phyloP scores from a whole-genome alignment of 2,329 filamentous ascomycete species.

The Eutypa lata region DNA sequence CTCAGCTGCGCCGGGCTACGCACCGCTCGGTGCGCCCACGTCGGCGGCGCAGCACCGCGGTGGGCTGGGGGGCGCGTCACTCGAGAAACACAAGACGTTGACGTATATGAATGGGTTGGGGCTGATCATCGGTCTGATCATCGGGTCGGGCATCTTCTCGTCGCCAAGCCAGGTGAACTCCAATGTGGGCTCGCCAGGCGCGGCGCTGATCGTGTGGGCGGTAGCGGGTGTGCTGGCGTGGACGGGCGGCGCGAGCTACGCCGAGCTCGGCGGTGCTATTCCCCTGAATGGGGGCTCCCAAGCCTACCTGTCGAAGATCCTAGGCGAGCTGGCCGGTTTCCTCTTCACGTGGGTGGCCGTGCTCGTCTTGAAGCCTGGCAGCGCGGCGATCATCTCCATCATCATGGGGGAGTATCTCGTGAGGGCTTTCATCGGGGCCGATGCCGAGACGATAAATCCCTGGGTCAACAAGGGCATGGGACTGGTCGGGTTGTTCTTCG shows the following conservation, averaged over 20 bases:
- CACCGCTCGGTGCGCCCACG: conserved; percentile 76
- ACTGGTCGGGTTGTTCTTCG: conserved; percentile 67
- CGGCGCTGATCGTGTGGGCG: conserved; percentile 85
- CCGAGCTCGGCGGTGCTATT: conserved; percentile 92
- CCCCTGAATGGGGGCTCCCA: conserved; percentile 93
- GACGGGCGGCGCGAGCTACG: conserved; percentile 94
- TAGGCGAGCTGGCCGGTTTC: conserved; percentile 89
- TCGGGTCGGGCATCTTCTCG: conserved; percentile 94
- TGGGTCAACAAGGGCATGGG: conserved; percentile 93
- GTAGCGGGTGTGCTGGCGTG: conserved; percentile 90
- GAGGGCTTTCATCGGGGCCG: conserved; percentile 79
- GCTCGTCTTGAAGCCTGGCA: conserved; percentile 88
- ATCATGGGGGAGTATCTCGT: conserved; percentile 99
- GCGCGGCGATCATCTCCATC: conserved; percentile 90
- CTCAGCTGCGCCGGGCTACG: conserved; percentile 70
- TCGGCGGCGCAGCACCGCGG: conserved; percentile 47
- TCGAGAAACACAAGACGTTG: conserved; percentile 94
- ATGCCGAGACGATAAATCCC: conserved; percentile 72
- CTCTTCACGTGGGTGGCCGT: conserved; percentile 96
- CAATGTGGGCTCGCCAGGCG: conserved; percentile 87
- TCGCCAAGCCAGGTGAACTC: conserved; percentile 89
- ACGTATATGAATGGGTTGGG: conserved; percentile 93
- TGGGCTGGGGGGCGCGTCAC: conserved; percentile 67
- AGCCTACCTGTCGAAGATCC: conserved; percentile 92
- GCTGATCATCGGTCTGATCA: conserved; percentile 87